Evolutionary conservation across 441 rosid species (phyloP).

Genomic region (Populus hybrid): DNA sequence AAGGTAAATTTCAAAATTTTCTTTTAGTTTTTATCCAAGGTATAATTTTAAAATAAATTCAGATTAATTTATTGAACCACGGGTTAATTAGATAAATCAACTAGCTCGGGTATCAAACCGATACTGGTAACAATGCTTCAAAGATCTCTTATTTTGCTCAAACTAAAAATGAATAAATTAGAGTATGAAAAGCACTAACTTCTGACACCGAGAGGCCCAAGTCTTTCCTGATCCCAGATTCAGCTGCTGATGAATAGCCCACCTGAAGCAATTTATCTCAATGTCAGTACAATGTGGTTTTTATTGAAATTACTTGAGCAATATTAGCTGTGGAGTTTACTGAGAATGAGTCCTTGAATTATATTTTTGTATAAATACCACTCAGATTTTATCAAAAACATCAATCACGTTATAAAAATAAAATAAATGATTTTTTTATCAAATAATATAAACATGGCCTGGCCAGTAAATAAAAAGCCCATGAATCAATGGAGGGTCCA

Average conservation of each 20-base stretch:
- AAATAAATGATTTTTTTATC: no score
- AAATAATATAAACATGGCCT: no score
- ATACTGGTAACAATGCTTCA: background rate
- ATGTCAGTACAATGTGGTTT: background rate
- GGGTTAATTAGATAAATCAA: background rate
- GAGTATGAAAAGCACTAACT: background rate
- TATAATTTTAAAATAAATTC: no score
- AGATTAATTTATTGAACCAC: background rate
- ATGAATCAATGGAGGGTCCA: no score
- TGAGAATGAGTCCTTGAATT: background rate
- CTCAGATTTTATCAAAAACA: background rate
- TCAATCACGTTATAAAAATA: no score
- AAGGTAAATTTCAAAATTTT: no score
- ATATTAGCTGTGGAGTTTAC: background rate
- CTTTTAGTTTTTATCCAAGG: no score
- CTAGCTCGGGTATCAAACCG: background rate
- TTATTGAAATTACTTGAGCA: background rate
- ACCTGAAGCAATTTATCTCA: slow-evolving; percentile 27
- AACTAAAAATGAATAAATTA: background rate
- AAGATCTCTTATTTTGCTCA: background rate
- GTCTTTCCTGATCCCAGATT: slow-evolving; percentile 1
- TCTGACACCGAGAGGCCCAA: slow-evolving; percentile 6
- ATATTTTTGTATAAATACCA: background rate
- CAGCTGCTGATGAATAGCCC: slow-evolving; percentile 54
- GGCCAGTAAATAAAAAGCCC: no score